Percentiles rank a stretch among this genome's conserved stretches.
phyloP scores from a whole-genome alignment of 768 basidiomycete species.

The Amanita fuliginea region DNA sequence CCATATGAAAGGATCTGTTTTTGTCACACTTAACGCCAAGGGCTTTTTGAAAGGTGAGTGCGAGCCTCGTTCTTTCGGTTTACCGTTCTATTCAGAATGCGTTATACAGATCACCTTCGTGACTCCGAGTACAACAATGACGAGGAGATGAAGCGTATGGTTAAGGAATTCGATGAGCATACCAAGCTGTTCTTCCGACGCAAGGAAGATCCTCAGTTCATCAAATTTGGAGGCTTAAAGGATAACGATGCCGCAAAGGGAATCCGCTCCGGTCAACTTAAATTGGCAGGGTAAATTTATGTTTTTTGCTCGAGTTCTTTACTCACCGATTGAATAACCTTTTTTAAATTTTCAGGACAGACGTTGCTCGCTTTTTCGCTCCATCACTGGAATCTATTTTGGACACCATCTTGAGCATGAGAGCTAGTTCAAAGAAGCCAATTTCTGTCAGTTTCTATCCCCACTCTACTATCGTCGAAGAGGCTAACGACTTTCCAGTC shows the following conservation, averaged over 20 bases:
- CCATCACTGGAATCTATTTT: slow-evolving; percentile 10
- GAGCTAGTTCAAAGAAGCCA: not conserved
- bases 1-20: slow-evolving; percentile 28
- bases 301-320: not conserved
- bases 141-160: slow-evolving; percentile 26
- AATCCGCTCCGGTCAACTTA: slow-evolving; percentile 30
- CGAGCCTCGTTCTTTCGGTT: not conserved
- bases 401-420: slow-evolving; percentile 4
- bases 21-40: slow-evolving; percentile 24
- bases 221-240: slow-evolving; percentile 27
- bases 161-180: slow-evolving; percentile 25
- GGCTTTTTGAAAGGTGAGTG: slow-evolving; percentile 20
- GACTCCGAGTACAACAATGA: slow-evolving; percentile 19
- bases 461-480: not conserved
- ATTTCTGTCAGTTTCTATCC: not conserved
- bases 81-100: not conserved
- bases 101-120: slow-evolving; percentile 19
- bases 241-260: slow-evolving; percentile 24
- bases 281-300: slow-evolving; percentile 17
- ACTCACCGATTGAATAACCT: not conserved
- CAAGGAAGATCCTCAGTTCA: slow-evolving; percentile 22
- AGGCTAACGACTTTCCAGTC: slow-evolving; percentile 8
- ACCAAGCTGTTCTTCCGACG: slow-evolving; percentile 28
- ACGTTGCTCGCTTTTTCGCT: slow-evolving; percentile 12
- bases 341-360: slow-evolving; percentile 6